phyloP scores from a whole-genome alignment of 345 rosid species.

The Salix dunnii region DNA sequence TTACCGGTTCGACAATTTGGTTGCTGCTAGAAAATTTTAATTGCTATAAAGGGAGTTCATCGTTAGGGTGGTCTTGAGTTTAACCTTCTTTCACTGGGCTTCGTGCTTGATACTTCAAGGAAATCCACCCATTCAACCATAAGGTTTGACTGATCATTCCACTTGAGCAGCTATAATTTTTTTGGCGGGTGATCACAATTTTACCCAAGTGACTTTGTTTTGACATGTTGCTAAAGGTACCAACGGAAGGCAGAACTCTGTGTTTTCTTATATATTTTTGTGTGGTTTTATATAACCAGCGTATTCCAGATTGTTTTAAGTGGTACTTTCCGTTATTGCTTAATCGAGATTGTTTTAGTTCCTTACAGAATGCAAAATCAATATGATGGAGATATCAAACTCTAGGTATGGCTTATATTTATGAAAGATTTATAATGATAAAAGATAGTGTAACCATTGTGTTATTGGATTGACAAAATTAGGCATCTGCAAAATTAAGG shows the following conservation, averaged over 20 bases:
- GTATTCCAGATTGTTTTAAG: background rate
- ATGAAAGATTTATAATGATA: too few species aligned
- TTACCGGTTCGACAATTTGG: constrained; percentile 8
- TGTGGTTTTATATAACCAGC: background rate
- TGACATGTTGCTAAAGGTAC: background rate
- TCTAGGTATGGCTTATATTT: too few species aligned
- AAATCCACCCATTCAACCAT: background rate
- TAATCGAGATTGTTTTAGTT: background rate
- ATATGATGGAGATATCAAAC: too few species aligned
- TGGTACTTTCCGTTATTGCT: background rate
- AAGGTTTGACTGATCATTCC: background rate
- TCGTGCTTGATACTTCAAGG: background rate
- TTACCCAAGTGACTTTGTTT: background rate
- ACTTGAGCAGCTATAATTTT: background rate
- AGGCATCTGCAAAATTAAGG: too few species aligned
- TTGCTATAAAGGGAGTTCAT: background rate
- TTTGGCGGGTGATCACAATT: constrained; percentile 5
- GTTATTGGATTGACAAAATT: too few species aligned
- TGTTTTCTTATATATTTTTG: background rate
- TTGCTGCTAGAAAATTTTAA: constrained; percentile 22
- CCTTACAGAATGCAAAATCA: background rate
- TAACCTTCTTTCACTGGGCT: background rate
- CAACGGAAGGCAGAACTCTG: background rate
- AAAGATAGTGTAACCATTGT: too few species aligned
- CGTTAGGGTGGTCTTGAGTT: background rate